Evolutionary conservation across 225 moss, liverwort and hornwort genomes (phyloP).

Genomic region (Marchantia polymorpha): DNA sequence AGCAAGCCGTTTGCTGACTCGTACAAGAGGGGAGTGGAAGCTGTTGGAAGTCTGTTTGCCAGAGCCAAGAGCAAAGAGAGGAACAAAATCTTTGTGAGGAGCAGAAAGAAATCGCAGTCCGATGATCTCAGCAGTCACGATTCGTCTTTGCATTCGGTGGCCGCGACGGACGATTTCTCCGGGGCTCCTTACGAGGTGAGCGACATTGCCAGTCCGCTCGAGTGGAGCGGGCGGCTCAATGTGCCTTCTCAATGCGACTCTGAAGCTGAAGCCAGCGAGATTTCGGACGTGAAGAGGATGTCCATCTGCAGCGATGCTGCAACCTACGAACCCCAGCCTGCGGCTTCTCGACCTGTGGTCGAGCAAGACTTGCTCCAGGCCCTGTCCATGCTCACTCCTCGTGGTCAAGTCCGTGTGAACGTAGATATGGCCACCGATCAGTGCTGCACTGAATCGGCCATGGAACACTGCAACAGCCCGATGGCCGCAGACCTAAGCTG

Average conservation of each 20-base stretch:
- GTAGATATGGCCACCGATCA: slow-evolving; percentile 33
- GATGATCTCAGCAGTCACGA: slow-evolving; percentile 4
- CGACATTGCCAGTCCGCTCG: slow-evolving; percentile 18
- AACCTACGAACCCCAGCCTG: slow-evolving; percentile 2
- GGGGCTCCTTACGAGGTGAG: background rate
- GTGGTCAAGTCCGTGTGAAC: slow-evolving; percentile 28
- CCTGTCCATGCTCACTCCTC: slow-evolving; percentile 39
- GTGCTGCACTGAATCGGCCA: slow-evolving; percentile 6
- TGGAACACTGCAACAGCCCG: slow-evolving; percentile 17
- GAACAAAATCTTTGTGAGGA: slow-evolving; percentile 38
- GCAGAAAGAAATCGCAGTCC: slow-evolving; percentile 22
- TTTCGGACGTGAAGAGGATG: slow-evolving; percentile 25
- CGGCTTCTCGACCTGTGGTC: slow-evolving; percentile 8
- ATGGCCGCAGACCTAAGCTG: slow-evolving; percentile 22
- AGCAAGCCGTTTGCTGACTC: slow-evolving; percentile 32
- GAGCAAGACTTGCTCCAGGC: slow-evolving; percentile 36
- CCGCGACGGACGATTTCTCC: slow-evolving; percentile 15
- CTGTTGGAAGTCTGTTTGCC: slow-evolving; percentile 41
- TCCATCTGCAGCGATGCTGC: slow-evolving; percentile 16
- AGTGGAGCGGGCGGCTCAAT: slow-evolving; percentile 18
- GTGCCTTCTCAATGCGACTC: slow-evolving; percentile 16
- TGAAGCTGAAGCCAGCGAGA: slow-evolving; percentile 16
- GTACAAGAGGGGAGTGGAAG: slow-evolving; percentile 42
- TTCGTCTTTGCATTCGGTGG: slow-evolving; percentile 2
- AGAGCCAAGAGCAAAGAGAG: slow-evolving; percentile 46